Conservation (phyloP, 2,329 filamentous ascomycete species). For the Clonostachys sp. region DNA sequence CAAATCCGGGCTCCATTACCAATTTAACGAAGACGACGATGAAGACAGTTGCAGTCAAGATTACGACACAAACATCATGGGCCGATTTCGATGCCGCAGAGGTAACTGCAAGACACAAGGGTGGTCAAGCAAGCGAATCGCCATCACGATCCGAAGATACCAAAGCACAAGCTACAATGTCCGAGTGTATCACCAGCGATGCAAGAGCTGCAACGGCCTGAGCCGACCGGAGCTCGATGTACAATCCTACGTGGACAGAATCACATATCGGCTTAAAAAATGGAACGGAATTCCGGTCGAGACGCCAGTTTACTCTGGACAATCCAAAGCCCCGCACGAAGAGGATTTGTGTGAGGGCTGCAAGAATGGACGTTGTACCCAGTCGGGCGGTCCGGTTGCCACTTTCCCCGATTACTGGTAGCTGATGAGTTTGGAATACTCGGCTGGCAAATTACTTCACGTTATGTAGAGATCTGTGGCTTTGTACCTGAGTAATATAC, state of each 20-base stretch:
- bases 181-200: conserved; percentile 28
- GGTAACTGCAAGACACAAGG: conserved; percentile 6
- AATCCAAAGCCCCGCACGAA: conserved; percentile 13
- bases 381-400: too few species aligned
- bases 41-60: conserved; percentile 4
- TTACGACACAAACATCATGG: conserved; percentile 4
- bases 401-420: too few species aligned
- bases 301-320: not conserved
- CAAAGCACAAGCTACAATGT: conserved; percentile 21
- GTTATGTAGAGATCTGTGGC: too few species aligned
- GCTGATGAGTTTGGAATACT: too few species aligned
- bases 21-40: conserved; percentile 14
- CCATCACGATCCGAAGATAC: conserved; percentile 25
- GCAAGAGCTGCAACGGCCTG: conserved; percentile 18
- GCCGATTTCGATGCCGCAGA: conserved; percentile 21
- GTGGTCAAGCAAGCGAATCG: conserved; percentile 26
- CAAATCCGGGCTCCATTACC: too few species aligned
- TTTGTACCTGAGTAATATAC: too few species aligned
- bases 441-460: too few species aligned
- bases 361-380: conserved; percentile 19
- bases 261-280: conserved; percentile 27
- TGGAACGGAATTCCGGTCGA: conserved; percentile 21
- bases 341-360: conserved; percentile 26
- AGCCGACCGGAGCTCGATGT: conserved; percentile 17
- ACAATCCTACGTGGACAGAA: conserved; percentile 22